Evolutionary conservation across 1,284 basidiomycete genomes (phyloP).

Genomic region (Apiotrichum domesticum): DNA sequence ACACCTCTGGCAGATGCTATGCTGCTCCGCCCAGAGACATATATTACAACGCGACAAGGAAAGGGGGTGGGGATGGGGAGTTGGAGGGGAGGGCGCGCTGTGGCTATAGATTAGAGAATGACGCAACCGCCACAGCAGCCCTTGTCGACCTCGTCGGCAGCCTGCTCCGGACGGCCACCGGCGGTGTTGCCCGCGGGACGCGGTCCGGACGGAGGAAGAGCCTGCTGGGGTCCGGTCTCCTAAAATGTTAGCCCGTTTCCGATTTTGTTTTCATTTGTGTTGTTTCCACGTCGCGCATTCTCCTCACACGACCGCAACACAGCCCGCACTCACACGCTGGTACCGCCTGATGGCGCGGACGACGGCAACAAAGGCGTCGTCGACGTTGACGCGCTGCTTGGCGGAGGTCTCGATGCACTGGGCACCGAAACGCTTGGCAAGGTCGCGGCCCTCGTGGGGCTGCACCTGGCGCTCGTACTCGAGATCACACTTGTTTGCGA

Average conservation of each 20-base stretch:
- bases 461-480: conserved; percentile 97
- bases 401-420: conserved; percentile 98
- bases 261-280: too few species aligned
- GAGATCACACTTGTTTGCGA: conserved; percentile 98
- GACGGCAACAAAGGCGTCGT: conserved; percentile 95
- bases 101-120: conserved; percentile 50
- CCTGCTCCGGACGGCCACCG: conserved; percentile 49
- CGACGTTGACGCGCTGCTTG: conserved; percentile 96
- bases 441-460: conserved; percentile 94
- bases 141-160: conserved; percentile 47
- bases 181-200: conserved; percentile 52
- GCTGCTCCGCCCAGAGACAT: not conserved
- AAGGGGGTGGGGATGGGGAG: not conserved
- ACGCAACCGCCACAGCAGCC: conserved; percentile 72
- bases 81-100: not conserved
- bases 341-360: conserved; percentile 95
- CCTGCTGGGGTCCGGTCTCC: conserved; percentile 40
- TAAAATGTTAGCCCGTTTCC: conserved; percentile 4
- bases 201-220: conserved; percentile 45
- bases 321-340: conserved; percentile 63
- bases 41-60: conserved; percentile 5
- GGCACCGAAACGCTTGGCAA: conserved; percentile 94
- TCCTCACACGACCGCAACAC: too few species aligned
- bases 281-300: too few species aligned
- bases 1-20: not conserved